These are phyloP conservation scores for Phytophthora pistaciae DNA, from an alignment of 352 stramenopile genomes.

Conservation along the genomic window DNA sequence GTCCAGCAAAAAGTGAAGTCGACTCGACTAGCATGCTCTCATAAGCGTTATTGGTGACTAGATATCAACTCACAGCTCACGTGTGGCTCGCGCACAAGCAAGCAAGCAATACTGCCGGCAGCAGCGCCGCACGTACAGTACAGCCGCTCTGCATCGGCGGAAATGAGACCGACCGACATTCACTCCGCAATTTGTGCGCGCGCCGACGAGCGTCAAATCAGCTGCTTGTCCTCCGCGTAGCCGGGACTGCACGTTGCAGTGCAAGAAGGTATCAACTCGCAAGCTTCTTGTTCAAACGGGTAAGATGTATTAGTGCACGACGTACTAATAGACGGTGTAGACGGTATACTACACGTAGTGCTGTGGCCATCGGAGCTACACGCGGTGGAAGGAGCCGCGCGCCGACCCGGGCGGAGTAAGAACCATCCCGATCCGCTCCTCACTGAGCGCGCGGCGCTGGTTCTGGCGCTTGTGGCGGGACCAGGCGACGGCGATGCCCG, in stretches of 20 bases:
- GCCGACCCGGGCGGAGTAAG: slow-evolving; percentile 21
- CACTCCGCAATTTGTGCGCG: slow-evolving; percentile 18
- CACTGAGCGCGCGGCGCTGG: not conserved
- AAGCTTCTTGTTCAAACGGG: not conserved
- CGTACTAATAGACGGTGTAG: no score
- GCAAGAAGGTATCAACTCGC: slow-evolving; percentile 3
- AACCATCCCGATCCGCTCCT: slow-evolving; percentile 4
- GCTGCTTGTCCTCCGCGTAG: slow-evolving; percentile 7
- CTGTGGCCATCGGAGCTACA: slow-evolving; percentile 7
- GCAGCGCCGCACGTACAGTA: not conserved
- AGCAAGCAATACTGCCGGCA: no score
- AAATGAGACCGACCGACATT: not conserved
- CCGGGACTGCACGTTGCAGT: slow-evolving; percentile 3
- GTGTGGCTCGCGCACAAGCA: not conserved
- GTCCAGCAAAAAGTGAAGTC: not conserved
- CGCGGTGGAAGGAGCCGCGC: slow-evolving; percentile 24
- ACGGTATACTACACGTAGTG: not conserved
- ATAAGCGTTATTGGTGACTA: not conserved
- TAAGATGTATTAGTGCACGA: not conserved
- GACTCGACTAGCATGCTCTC: no score
- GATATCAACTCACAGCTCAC: not conserved
- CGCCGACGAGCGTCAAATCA: slow-evolving; percentile 18
- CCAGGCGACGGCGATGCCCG: slow-evolving; percentile 11
- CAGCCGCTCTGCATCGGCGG: not conserved
- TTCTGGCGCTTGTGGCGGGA: slow-evolving; percentile 25